These are phyloP conservation scores for Hygrophoropsis aurantiaca DNA, from an alignment of 768 basidiomycete species.

Conservation along the genomic window DNA sequence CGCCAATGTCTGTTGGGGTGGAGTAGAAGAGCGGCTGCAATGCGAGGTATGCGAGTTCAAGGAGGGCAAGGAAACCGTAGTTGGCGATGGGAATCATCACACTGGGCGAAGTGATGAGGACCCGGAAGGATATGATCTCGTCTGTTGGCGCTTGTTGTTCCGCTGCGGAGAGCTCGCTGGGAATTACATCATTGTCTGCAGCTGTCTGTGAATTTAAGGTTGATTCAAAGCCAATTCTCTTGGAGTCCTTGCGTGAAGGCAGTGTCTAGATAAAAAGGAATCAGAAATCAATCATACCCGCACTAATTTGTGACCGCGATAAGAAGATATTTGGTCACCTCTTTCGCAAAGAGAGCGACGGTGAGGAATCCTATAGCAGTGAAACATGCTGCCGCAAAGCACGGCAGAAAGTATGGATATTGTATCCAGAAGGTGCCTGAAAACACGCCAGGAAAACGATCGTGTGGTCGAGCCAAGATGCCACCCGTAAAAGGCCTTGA, in stretches of 20 bases:
- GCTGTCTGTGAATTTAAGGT: background rate
- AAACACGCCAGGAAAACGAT: conserved; percentile 46
- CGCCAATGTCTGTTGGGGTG: conserved; percentile 42
- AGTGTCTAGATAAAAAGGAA: background rate
- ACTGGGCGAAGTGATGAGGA: conserved; percentile 24
- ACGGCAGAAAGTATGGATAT: conserved; percentile 45
- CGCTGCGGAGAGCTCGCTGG: too few relatives aligned
- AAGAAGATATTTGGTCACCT: conserved; percentile 12
- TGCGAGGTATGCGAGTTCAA: conserved; percentile 38
- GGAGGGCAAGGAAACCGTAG: conserved; percentile 41
- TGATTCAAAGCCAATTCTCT: too few relatives aligned
- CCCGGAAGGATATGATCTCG: conserved; percentile 31
- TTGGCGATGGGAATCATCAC: conserved; percentile 44
- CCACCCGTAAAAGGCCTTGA: conserved; percentile 52
- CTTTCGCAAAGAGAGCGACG: conserved; percentile 11
- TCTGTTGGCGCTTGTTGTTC: background rate
- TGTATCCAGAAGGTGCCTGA: conserved; percentile 41
- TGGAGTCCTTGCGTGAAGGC: too few relatives aligned
- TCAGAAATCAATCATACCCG: too few relatives aligned
- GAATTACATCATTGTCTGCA: too few relatives aligned
- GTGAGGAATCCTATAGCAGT: conserved; percentile 16
- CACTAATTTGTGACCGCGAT: too few relatives aligned
- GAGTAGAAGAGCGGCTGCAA: conserved; percentile 48
- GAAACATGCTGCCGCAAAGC: conserved; percentile 19
- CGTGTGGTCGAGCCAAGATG: conserved; percentile 46